Conservation (phyloP, 805 yeast genomes). For the Cyberlindnera euphorbiae region DNA sequence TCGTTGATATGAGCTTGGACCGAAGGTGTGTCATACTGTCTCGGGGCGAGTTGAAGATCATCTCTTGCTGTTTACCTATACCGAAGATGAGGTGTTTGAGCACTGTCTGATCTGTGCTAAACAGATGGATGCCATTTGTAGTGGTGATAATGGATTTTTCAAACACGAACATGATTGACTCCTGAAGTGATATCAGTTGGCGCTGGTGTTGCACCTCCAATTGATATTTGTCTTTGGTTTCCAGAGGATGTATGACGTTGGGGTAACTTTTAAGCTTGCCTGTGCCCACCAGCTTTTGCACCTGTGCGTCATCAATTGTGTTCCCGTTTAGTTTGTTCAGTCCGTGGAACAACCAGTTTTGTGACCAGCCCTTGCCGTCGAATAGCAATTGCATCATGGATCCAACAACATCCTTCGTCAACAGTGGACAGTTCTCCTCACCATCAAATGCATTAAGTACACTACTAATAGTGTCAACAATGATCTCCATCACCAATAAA, state of each 20-base stretch:
- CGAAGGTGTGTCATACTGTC: slow-evolving; percentile 20
- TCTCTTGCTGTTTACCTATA: slow-evolving; percentile 31
- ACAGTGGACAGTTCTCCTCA: slow-evolving; percentile 12
- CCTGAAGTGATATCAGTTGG: slow-evolving; percentile 39
- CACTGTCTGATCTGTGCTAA: slow-evolving; percentile 20
- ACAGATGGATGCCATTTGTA: slow-evolving; percentile 18
- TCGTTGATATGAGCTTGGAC: slow-evolving; percentile 18
- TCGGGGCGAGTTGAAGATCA: slow-evolving; percentile 24
- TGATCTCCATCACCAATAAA: slow-evolving; percentile 44
- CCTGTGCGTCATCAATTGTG: slow-evolving; percentile 36
- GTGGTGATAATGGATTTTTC: slow-evolving; percentile 34
- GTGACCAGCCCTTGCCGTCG: slow-evolving; percentile 37
- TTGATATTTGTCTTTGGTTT: slow-evolving; percentile 28
- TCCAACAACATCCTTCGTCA: slow-evolving; percentile 18
- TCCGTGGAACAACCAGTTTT: slow-evolving; percentile 46
- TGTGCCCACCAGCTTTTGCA: slow-evolving; percentile 40
- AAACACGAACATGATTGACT: slow-evolving; percentile 43
- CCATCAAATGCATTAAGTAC: slow-evolving; percentile 29
- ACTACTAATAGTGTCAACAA: slow-evolving; percentile 48
- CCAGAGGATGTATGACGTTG: slow-evolving; percentile 10
- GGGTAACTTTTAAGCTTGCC: slow-evolving; percentile 9
- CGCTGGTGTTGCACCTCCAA: slow-evolving; percentile 36
- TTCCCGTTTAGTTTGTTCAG: slow-evolving; percentile 51
- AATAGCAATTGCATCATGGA: slow-evolving; percentile 34
- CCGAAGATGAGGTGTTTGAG: slow-evolving; percentile 19